These are phyloP conservation scores for Dactylellina parvicollis DNA, from an alignment of 2,329 filamentous ascomycete genomes.

Conservation along the genomic window DNA sequence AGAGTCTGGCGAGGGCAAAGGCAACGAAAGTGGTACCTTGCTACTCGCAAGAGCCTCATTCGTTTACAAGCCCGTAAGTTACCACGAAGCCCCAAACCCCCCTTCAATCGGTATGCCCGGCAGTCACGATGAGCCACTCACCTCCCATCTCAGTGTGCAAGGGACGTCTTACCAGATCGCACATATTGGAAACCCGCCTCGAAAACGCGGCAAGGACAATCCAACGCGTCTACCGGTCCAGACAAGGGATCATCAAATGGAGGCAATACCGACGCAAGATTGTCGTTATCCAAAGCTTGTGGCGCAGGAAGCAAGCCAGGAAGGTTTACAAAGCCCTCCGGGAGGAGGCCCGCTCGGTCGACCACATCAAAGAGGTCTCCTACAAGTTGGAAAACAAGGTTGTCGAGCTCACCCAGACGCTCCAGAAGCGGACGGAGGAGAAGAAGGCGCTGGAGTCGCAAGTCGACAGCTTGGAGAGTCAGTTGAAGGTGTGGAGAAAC, in stretches of 20 bases:
- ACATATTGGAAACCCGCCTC: conserved; percentile 91
- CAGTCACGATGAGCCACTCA: conserved; percentile 54
- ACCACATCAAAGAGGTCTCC: conserved; percentile 82
- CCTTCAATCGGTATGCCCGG: conserved; percentile 54
- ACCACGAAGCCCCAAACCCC: conserved; percentile 43
- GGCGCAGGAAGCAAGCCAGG: conserved; percentile 84
- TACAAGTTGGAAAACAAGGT: conserved; percentile 99
- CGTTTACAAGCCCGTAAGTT: conserved; percentile 76
- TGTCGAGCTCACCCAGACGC: conserved; percentile 91
- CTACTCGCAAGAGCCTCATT: conserved; percentile 83
- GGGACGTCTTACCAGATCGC: conserved; percentile 87
- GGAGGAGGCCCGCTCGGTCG: conserved; percentile 92
- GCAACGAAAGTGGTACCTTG: conserved; percentile 81
- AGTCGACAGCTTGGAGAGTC: conserved; percentile 93
- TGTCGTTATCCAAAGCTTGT: conserved; percentile 88
- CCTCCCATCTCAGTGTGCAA: conserved; percentile 67
- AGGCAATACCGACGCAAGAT: conserved; percentile 89
- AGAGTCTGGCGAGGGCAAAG: conserved; percentile 93
- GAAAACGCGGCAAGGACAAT: conserved; percentile 92
- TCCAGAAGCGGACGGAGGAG: conserved; percentile 90
- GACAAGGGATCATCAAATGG: conserved; percentile 66
- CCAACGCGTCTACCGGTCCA: conserved; percentile 86
- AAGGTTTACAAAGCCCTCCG: conserved; percentile 87
- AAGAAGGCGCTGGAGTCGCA: conserved; percentile 90
- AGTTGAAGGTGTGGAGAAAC: conserved; percentile 95